Base-by-base conservation (phyloP, 2,329 filamentous ascomycete genomes). In the Diaporthe caulivora region DNA sequence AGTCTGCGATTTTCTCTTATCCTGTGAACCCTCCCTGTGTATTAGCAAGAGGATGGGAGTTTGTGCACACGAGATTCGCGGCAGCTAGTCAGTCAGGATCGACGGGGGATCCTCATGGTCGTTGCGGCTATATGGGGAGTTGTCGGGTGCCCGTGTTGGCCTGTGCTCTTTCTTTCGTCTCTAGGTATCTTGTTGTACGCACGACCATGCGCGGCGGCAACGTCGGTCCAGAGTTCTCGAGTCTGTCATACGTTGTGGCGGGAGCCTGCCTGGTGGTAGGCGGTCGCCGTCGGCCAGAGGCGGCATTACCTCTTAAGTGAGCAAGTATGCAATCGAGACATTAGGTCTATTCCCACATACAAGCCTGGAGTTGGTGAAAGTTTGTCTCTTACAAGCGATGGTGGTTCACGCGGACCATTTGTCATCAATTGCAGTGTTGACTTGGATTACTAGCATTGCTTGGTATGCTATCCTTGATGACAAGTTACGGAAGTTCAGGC, bases 51-150 rank as follows among this genome's bases (percentile, higher is more conserved):
- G 9, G 5, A 9, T 9, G 34, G 9, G 5, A 34, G 5, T 5
- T 34, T 34, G 9, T 9, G 9, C 34, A 34, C 34, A 34, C 10
- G 55, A 9, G 42, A 29, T 15, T 13, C 29, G 29, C 21, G 62
- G 44, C 34, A 34, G 18, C 44, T 65, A 51, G 62, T 51, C 60
- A 65, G 60, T 51, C 60, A 65, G 60, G 62, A 65, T 65, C 44
- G 62, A 51, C 62, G 44, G 29, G 60, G 62, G 62, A 65, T 65
- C 44, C 44, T 49, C 29, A 65, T 34, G 44, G 62, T 4, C 24
- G 18, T 31, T 21, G 62, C 47, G 31, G 62, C 21, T 65, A 18
- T 29, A 47, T 31, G 40, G 44, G 44, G 21, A 51, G 21, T 11
- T 7, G 24, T 21, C 18, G 62, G 44, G 44, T 34, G 37, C 31